phyloP scores from a whole-genome alignment of 164 flowering plant genomes.

The Echeveria elegans region DNA sequence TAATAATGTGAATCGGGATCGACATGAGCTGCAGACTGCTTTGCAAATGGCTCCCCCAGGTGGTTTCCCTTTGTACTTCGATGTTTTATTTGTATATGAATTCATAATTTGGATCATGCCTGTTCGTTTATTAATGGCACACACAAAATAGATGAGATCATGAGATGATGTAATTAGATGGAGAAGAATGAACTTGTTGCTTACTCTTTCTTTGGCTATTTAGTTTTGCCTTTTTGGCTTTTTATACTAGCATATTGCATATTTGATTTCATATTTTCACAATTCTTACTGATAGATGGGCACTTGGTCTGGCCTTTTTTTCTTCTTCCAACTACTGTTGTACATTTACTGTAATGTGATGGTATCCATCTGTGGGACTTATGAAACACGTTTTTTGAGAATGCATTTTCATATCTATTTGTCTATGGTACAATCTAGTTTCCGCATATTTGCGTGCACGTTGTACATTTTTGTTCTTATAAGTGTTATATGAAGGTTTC shows the following conservation, averaged over 20 bases:
- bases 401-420: not conserved
- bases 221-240: not conserved
- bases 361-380: not conserved
- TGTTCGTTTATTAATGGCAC: not conserved
- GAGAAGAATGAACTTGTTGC: not conserved
- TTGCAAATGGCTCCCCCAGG: slow-evolving; percentile 8
- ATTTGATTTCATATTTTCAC: not conserved
- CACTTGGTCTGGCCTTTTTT: not conserved
- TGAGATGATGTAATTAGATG: not conserved
- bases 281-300: not conserved
- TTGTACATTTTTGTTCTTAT: no score
- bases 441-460: not conserved
- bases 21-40: slow-evolving; percentile 8
- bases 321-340: no score
- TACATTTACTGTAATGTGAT: not conserved
- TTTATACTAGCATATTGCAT: not conserved
- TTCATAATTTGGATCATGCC: not conserved
- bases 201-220: not conserved
- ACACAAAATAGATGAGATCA: no score
- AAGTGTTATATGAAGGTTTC: no score
- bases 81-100: not conserved
- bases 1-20: slow-evolving; percentile 6
- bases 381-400: not conserved
- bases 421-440: not conserved
- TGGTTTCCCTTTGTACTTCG: not conserved